These are phyloP conservation scores for Capsicum chinense DNA, from an alignment of 257 asterid genomes.

Conservation along the genomic window DNA sequence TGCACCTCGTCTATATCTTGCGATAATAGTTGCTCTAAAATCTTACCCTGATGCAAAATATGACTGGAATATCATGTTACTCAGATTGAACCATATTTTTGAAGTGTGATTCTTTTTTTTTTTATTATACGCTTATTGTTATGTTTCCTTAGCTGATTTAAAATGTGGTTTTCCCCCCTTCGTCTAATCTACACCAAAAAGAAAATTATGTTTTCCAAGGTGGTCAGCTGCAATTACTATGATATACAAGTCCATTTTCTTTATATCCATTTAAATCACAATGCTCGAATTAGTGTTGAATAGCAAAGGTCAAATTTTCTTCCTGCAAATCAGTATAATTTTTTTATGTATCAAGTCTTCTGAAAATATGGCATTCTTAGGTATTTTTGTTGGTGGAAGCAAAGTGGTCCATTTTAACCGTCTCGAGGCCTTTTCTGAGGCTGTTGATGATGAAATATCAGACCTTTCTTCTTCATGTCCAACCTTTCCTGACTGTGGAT, in stretches of 20 bases:
- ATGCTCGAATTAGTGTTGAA: slow-evolving; percentile 8
- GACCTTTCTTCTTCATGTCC: slow-evolving; percentile 52
- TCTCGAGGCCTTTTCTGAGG: slow-evolving; percentile 38
- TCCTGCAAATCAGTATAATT: not conserved
- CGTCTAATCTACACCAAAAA: not conserved
- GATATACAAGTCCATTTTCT: not conserved
- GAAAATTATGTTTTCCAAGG: not conserved
- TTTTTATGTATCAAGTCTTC: not conserved
- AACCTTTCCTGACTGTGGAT: slow-evolving; percentile 84
- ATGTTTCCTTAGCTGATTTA: not conserved
- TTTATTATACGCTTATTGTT: not conserved
- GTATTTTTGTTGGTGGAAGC: slow-evolving; percentile 87
- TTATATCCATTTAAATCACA: not conserved
- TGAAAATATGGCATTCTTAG: slow-evolving; percentile 40
- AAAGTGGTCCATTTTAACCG: slow-evolving; percentile 90
- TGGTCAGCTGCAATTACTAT: not conserved
- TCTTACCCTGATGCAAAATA: not conserved
- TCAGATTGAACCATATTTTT: not conserved
- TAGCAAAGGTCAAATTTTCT: slow-evolving; percentile 13
- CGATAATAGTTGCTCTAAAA: not conserved
- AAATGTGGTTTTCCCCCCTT: not conserved
- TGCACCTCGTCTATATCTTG: not conserved
- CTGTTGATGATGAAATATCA: slow-evolving; percentile 42
- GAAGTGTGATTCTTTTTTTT: not conserved
- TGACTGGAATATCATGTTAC: not conserved